Conservation (phyloP, 129 eudicot species). For the Logfia minima region DNA sequence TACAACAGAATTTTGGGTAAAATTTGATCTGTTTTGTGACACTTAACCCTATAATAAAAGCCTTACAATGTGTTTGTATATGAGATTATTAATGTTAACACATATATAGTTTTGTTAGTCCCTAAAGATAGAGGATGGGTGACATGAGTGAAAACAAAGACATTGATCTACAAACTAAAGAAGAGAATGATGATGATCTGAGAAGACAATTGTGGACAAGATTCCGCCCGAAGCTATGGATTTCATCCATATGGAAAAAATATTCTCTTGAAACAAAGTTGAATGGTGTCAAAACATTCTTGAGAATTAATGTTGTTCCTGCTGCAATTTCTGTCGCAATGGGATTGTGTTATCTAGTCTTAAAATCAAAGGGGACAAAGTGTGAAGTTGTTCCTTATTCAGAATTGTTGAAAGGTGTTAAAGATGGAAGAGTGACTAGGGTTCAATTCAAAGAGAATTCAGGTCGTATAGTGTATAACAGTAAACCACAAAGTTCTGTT, state of each 20-base stretch:
- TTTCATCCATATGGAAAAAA: conserved; percentile 32
- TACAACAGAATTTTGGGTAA: no score
- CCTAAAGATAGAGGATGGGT: conserved; percentile 26
- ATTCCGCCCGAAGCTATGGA: conserved; percentile 39
- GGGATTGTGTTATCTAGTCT: conserved; percentile 33
- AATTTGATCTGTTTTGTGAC: no score
- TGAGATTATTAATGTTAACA: background rate
- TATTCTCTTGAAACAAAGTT: conserved; percentile 23
- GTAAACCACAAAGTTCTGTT: conserved; percentile 6
- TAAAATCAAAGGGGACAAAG: conserved; percentile 31
- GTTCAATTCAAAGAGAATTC: conserved; percentile 45
- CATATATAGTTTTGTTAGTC: background rate
- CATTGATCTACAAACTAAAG: conserved; percentile 27
- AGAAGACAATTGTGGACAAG: conserved; percentile 30
- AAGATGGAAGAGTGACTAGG: conserved; percentile 41
- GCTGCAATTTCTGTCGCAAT: conserved; percentile 34
- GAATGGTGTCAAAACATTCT: conserved; percentile 27
- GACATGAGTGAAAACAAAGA: conserved; percentile 33
- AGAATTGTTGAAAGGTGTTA: conserved; percentile 36
- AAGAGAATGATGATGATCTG: conserved; percentile 11
- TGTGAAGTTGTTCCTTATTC: conserved; percentile 39
- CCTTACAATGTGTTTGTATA: background rate
- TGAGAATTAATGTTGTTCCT: conserved; percentile 32
- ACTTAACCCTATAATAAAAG: background rate
- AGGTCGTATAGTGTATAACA: conserved; percentile 39